These are phyloP conservation scores for Podospora pseudoanserina DNA, from an alignment of 495 filamentous ascomycete genomes.

Conservation along the genomic window DNA sequence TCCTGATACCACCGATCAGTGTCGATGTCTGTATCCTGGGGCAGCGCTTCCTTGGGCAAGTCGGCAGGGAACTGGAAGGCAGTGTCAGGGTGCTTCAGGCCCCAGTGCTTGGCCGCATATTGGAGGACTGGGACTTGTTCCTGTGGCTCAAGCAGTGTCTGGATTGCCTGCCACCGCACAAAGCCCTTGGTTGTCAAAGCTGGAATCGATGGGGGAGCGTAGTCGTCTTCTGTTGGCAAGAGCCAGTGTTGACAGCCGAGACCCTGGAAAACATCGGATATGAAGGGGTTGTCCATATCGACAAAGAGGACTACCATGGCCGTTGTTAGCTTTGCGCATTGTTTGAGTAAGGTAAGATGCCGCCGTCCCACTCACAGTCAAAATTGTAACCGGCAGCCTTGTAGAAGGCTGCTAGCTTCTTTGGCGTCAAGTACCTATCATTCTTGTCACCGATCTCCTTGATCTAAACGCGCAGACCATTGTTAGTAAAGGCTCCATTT, in stretches of 20 bases:
- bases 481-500: not conserved
- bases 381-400: slow-evolving; percentile 84
- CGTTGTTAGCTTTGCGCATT: not conserved
- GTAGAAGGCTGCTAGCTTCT: slow-evolving; percentile 86
- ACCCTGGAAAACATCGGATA: slow-evolving; percentile 89
- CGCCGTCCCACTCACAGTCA: slow-evolving; percentile 51
- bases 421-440: slow-evolving; percentile 64
- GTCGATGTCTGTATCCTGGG: slow-evolving; percentile 65
- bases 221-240: slow-evolving; percentile 63
- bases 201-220: slow-evolving; percentile 70
- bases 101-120: slow-evolving; percentile 71
- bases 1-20: slow-evolving; percentile 81
- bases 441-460: slow-evolving; percentile 63
- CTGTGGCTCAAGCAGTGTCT: slow-evolving; percentile 80
- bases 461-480: slow-evolving; percentile 39
- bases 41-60: slow-evolving; percentile 74
- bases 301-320: slow-evolving; percentile 57
- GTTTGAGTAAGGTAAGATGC: not conserved
- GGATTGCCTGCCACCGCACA: slow-evolving; percentile 90
- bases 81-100: slow-evolving; percentile 67
- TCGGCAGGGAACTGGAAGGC: slow-evolving; percentile 68
- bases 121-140: slow-evolving; percentile 84
- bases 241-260: slow-evolving; percentile 83
- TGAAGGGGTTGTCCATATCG: slow-evolving; percentile 63
- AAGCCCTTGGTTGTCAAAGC: slow-evolving; percentile 81